Evolutionary conservation across 176 grass and related monocot genomes (phyloP).

Genomic region (Musa troglodytarum): DNA sequence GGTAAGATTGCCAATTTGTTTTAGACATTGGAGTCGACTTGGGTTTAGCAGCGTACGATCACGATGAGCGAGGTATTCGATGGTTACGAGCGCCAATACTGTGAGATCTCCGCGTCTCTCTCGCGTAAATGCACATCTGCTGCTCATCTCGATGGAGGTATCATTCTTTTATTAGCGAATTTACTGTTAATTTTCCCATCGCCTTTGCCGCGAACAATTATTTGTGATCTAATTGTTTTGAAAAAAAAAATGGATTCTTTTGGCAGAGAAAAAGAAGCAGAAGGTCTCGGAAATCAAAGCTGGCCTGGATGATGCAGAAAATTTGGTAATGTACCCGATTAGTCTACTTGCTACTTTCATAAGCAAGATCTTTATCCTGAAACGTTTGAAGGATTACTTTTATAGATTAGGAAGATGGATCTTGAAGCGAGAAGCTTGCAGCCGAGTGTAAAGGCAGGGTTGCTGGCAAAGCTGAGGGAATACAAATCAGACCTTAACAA

Average conservation of each 20-base stretch:
- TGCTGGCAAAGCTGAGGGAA: constrained; percentile 82
- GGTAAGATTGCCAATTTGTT: neutral
- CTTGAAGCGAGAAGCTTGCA: constrained; percentile 85
- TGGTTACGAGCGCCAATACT: constrained; percentile 89
- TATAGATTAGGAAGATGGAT: constrained; percentile 87
- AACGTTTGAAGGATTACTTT: neutral
- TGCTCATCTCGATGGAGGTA: constrained; percentile 63
- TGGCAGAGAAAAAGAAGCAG: constrained; percentile 70
- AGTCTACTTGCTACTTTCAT: neutral
- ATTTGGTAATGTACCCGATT: constrained; percentile 33
- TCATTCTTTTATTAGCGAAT: neutral
- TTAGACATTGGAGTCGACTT: neutral
- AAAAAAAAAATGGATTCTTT: neutral
- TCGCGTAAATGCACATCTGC: constrained; percentile 64
- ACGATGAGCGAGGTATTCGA: constrained; percentile 86
- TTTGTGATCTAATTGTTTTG: neutral
- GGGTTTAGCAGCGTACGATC: neutral
- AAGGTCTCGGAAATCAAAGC: constrained; percentile 62
- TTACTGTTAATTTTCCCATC: neutral
- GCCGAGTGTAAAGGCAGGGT: constrained; percentile 58
- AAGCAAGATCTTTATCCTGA: neutral
- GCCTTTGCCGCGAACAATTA: neutral
- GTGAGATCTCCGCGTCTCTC: constrained; percentile 70
- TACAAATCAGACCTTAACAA: constrained; percentile 89
- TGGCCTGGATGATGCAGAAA: constrained; percentile 74